A percentile compares a stretch with the other conserved stretches of the same genome.
Evolutionary conservation across 768 basidiomycete genomes (phyloP).

Genomic region (Butyriboletus loyo): DNA sequence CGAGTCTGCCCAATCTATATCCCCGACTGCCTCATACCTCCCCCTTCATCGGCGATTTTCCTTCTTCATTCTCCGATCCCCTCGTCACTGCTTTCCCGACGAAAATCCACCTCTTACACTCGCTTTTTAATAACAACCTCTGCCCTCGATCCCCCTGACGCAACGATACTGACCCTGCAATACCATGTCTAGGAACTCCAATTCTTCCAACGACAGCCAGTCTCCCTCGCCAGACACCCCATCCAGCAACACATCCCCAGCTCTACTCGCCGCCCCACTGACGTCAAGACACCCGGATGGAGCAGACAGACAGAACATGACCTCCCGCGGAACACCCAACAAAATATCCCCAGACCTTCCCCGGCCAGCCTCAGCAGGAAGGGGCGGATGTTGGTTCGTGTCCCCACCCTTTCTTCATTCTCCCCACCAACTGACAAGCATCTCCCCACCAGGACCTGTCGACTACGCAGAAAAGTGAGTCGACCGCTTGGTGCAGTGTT

Average conservation of each 20-base stretch:
- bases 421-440: constrained; percentile 8
- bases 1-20: constrained; percentile 27
- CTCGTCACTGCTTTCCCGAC: constrained; percentile 23
- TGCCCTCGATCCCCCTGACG: constrained; percentile 21
- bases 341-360: constrained; percentile 49
- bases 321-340: constrained; percentile 42
- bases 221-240: constrained; percentile 46
- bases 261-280: constrained; percentile 36
- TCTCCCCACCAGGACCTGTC: constrained; percentile 62
- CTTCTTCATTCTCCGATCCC: constrained; percentile 25
- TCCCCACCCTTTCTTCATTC: background rate
- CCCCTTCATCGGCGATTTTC: constrained; percentile 28
- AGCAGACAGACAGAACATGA: constrained; percentile 17
- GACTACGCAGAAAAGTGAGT: constrained; percentile 73
- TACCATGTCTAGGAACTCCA: constrained; percentile 49
- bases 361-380: constrained; percentile 52
- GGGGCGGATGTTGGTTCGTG: constrained; percentile 79
- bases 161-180: constrained; percentile 13
- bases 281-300: constrained; percentile 38
- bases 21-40: constrained; percentile 24
- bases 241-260: constrained; percentile 45
- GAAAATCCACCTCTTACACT: constrained; percentile 15
- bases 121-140: constrained; percentile 28
- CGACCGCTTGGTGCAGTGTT: background rate
- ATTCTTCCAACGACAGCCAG: constrained; percentile 47